These are phyloP conservation scores for Galerina marginata DNA, from an alignment of 768 basidiomycete genomes.

Conservation along the genomic window DNA sequence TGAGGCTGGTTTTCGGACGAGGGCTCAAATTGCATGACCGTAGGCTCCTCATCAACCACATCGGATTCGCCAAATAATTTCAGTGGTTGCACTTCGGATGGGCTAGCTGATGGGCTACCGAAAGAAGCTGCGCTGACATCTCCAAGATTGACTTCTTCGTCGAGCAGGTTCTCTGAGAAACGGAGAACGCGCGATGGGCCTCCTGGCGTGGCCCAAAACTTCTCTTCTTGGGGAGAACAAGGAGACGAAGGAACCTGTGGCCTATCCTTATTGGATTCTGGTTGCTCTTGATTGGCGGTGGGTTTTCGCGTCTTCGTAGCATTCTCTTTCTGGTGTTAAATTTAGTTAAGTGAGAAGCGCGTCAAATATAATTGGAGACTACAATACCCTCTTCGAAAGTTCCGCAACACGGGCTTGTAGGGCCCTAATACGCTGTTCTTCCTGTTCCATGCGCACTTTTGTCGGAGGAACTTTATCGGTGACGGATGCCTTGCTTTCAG, in stretches of 20 bases:
- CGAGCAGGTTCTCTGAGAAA: slow-evolving; percentile 66
- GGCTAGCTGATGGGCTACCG: slow-evolving; percentile 30
- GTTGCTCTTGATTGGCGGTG: slow-evolving; percentile 16
- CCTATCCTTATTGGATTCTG: background rate
- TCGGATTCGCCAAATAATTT: slow-evolving; percentile 20
- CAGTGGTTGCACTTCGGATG: slow-evolving; percentile 12
- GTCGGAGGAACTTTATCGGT: slow-evolving; percentile 24
- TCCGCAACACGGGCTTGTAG: slow-evolving; percentile 44
- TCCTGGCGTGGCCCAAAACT: slow-evolving; percentile 69
- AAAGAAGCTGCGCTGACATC: slow-evolving; percentile 57
- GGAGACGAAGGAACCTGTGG: slow-evolving; percentile 18
- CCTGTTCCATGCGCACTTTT: slow-evolving; percentile 44
- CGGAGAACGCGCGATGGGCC: slow-evolving; percentile 59
- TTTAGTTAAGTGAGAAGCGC: slow-evolving; percentile 9
- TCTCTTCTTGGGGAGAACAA: slow-evolving; percentile 52
- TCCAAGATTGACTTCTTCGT: slow-evolving; percentile 66
- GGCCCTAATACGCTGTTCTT: slow-evolving; percentile 45
- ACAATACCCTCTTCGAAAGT: slow-evolving; percentile 46
- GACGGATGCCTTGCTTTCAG: background rate
- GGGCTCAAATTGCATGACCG: slow-evolving; percentile 14
- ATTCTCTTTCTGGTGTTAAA: slow-evolving; percentile 29
- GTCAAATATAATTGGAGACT: background rate
- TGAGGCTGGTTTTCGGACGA: background rate
- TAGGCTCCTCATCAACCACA: slow-evolving; percentile 16
- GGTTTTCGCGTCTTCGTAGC: slow-evolving; percentile 10